A percentile compares a stretch with the other conserved stretches of the same genome.
These are phyloP conservation scores for Pleurotus tuoliensis DNA, from an alignment of 768 basidiomycete species.

Conservation along the genomic window DNA sequence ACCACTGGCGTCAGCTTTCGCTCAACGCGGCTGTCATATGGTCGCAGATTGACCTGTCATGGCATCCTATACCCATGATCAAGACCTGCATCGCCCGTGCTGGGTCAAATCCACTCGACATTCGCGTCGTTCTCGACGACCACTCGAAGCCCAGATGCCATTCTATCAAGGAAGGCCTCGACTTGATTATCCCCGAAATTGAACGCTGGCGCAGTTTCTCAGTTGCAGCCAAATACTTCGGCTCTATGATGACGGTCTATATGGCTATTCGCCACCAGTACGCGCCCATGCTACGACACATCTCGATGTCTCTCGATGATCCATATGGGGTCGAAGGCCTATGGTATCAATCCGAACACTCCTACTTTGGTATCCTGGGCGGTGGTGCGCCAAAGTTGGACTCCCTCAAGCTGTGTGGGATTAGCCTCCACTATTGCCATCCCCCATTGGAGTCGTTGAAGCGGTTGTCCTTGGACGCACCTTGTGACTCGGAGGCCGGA, in stretches of 20 bases:
- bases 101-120: constrained; percentile 1
- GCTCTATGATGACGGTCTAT: constrained; percentile 3
- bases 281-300: neutral
- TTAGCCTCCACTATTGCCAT: constrained; percentile 4
- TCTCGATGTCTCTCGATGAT: constrained; percentile 2
- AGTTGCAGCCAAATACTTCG: constrained; percentile 1
- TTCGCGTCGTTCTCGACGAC: constrained; percentile 5
- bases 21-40: neutral
- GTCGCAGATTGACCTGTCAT: constrained; percentile 4
- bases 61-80: constrained; percentile 1
- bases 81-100: constrained; percentile 3
- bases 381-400: neutral
- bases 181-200: constrained; percentile 3
- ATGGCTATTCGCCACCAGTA: constrained; percentile 3
- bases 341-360: constrained; percentile 4
- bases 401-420: neutral
- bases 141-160: constrained; percentile 2
- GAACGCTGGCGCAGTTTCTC: constrained; percentile 3
- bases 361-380: constrained; percentile 2
- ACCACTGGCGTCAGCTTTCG: neutral
- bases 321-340: neutral
- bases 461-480: neutral
- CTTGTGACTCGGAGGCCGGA: constrained; percentile 3
- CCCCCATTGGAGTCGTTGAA: constrained; percentile 4
- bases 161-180: constrained; percentile 3